Percentiles rank a stretch among this genome's conserved stretches.
These are phyloP conservation scores for Chrysosporium keratinophilum DNA, from an alignment of 2,329 filamentous ascomycete species.

Conservation along the genomic window DNA sequence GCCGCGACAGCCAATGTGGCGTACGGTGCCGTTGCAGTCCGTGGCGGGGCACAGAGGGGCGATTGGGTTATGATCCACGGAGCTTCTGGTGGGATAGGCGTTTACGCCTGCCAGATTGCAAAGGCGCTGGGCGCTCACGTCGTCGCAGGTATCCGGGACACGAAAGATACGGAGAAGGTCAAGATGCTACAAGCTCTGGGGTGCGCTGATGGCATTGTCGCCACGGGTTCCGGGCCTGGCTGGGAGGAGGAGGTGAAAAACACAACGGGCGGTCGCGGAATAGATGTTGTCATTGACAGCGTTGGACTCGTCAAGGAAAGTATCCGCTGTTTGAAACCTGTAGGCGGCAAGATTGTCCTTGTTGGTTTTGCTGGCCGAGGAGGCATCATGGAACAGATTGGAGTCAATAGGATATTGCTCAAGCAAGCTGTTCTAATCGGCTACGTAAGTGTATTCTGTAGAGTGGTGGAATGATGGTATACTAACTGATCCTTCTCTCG, in stretches of 20 bases:
- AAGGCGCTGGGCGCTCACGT: constrained; percentile 45
- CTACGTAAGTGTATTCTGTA: constrained; percentile 28
- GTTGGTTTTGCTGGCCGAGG: constrained; percentile 49
- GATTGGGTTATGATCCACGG: constrained; percentile 47
- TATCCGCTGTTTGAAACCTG: constrained; percentile 42
- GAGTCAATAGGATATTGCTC: constrained; percentile 46
- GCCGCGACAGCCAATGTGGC: constrained; percentile 45
- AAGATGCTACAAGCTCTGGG: neutral
- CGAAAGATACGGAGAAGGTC: constrained; percentile 17
- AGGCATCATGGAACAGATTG: constrained; percentile 45
- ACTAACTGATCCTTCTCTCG: neutral
- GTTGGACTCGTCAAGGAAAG: constrained; percentile 48
- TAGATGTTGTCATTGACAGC: constrained; percentile 49
- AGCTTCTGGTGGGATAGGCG: constrained; percentile 46
- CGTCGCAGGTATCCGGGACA: constrained; percentile 45
- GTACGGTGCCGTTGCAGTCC: constrained; percentile 37
- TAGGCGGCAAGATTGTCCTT: constrained; percentile 46
- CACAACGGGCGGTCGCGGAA: constrained; percentile 41
- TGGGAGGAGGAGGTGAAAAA: constrained; percentile 46
- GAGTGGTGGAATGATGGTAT: neutral
- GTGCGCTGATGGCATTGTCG: constrained; percentile 14
- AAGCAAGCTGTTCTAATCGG: constrained; percentile 46
- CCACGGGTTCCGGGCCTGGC: constrained; percentile 14
- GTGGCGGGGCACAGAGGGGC: constrained; percentile 33
- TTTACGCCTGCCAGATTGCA: constrained; percentile 48